Percentiles rank a stretch among this genome's conserved stretches.
These are phyloP conservation scores for Penicillium sp. DNA, from an alignment of 2,329 filamentous ascomycete genomes.

Conservation along the genomic window DNA sequence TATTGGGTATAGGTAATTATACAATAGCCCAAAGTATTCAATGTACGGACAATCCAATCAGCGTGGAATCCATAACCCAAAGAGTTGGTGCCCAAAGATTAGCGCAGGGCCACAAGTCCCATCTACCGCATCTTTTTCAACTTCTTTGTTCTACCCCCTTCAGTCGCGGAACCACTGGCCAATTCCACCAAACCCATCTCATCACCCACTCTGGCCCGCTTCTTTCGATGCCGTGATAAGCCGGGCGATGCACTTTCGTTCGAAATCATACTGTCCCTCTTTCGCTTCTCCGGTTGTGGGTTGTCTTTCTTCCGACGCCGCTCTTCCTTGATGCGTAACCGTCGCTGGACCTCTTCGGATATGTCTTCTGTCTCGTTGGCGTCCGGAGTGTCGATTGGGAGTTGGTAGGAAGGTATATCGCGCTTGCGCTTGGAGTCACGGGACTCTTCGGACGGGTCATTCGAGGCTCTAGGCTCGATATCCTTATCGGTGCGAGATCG, in stretches of 20 bases:
- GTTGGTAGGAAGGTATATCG: constrained; percentile 8
- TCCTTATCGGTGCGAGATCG: constrained; percentile 9
- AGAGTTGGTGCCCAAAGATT: not conserved
- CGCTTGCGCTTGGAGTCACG: constrained; percentile 15
- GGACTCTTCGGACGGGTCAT: not conserved
- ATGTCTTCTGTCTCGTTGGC: constrained; percentile 46
- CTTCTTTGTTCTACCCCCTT: not conserved
- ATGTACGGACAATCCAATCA: not conserved
- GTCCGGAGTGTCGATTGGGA: not conserved
- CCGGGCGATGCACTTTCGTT: constrained; percentile 23
- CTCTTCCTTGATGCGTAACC: constrained; percentile 46
- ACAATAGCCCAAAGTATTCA: not conserved
- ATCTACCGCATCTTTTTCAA: not conserved
- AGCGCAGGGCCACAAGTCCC: not conserved
- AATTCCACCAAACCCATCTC: not conserved
- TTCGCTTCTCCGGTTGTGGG: constrained; percentile 39
- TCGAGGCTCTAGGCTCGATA: not conserved
- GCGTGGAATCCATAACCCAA: not conserved
- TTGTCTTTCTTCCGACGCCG: constrained; percentile 30
- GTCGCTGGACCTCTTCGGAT: constrained; percentile 46
- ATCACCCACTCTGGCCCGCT: constrained; percentile 17
- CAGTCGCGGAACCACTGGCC: not conserved
- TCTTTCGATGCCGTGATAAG: constrained; percentile 21
- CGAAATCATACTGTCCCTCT: constrained; percentile 40
- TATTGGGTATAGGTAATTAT: not conserved